Evolutionary conservation across 305 asterid genomes (phyloP), one percentile per base, ranked within the genome.

Genomic region (Fraxinus baroniana): DNA sequence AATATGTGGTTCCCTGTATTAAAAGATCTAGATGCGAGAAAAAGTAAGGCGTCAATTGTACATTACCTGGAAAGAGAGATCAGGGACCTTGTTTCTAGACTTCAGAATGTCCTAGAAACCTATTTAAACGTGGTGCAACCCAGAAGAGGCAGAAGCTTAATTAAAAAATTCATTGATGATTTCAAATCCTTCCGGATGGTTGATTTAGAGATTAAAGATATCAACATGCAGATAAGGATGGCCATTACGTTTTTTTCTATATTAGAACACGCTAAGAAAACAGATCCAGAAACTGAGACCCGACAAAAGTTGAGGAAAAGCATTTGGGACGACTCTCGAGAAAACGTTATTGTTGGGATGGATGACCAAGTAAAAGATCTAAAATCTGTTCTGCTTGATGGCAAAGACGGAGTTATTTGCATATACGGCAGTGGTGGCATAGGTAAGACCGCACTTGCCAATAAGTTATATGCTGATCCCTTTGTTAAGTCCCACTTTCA

Each of bases 371-470:
- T 62, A 0, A 0, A 9, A 20, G 0, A 5, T 18, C 72, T 62
- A 6, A 62, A 0, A 2, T 7, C 33, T 22, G 5, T n/a, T 64
- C 15, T 64, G 32, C 2, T 7, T 64, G 33, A 64, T 22, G 15
- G 0, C 12, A 2, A 9, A 6, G 1, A 7, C 0, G 5, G 15
- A 28, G 30, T 72, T 30, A 9, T 76, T 41, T 77, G 66, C 41
- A 76, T 86, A 20, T 55, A 20, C 2, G 86, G 87, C 15, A 60
- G 36, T 46, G 79, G 62, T 1, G 86, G 87, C 5, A 68, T 37
- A 0, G 87, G 87, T 24, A 86, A 86, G 84, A 82, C 89, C 10
- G 13, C 79, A 26, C 76, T 87, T 20, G 85, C 86, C 0, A 5
- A 5, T 41, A 57, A 22, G 12, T 7, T 87, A 4, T 85, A n/a